phyloP scores from a whole-genome alignment of 345 rosid genomes.

The Salix caprea region DNA sequence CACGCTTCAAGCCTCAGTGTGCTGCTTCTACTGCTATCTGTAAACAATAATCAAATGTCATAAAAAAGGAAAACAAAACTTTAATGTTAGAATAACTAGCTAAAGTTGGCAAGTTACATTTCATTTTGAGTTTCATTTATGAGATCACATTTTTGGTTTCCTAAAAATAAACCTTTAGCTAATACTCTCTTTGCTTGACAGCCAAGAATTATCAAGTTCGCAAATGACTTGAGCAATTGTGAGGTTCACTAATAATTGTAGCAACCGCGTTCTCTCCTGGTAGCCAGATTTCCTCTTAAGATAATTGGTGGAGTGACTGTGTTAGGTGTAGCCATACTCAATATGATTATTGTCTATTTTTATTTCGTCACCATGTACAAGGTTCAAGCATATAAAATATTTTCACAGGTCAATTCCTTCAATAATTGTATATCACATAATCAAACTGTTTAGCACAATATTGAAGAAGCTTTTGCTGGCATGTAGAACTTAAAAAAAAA shows the following conservation, averaged over 20 bases:
- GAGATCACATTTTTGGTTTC: background rate
- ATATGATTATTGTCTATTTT: background rate
- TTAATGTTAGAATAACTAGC: background rate
- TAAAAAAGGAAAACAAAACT: constrained; percentile 7
- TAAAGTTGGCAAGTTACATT: background rate
- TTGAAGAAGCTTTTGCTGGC: background rate
- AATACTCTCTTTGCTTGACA: background rate
- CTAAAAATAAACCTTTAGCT: background rate
- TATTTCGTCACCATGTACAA: background rate
- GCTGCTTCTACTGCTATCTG: constrained; percentile 45
- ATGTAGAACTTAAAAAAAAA: background rate
- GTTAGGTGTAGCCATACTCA: background rate
- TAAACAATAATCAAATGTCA: constrained; percentile 16
- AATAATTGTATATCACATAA: background rate
- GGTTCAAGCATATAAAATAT: background rate
- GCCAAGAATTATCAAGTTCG: background rate
- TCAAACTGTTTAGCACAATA: background rate
- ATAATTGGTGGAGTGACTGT: background rate
- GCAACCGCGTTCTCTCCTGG: background rate
- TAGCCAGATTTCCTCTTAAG: background rate
- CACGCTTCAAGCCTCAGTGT: constrained; percentile 29
- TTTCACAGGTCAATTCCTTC: background rate
- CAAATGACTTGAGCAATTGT: background rate
- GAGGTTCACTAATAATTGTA: background rate
- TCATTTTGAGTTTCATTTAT: background rate